A percentile compares a stretch with the other conserved stretches of the same genome.
These are phyloP conservation scores for Mesembryanthemum crystallinum DNA, from an alignment of 148 eudicot genomes.

Conservation along the genomic window DNA sequence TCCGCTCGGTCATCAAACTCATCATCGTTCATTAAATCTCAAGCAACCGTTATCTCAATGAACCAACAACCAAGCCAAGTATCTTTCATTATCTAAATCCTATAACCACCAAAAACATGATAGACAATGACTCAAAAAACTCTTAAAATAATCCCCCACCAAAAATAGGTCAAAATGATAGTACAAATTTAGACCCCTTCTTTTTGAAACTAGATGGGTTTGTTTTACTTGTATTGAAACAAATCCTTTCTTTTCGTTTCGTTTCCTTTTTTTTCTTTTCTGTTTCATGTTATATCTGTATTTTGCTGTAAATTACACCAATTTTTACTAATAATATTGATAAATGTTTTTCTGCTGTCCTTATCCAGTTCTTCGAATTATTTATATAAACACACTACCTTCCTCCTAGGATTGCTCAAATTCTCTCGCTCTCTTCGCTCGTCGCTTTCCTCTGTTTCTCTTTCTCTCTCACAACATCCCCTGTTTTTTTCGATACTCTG, in stretches of 20 bases:
- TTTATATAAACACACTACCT: neutral
- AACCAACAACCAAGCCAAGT: neutral
- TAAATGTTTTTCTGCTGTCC: neutral
- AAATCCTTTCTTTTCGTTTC: no score
- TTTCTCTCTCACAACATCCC: neutral
- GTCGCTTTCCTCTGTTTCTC: neutral
- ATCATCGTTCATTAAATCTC: slow-evolving; percentile 15
- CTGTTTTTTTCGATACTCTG: neutral
- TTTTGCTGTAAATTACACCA: no score
- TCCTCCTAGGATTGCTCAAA: slow-evolving; percentile 14
- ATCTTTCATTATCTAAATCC: neutral
- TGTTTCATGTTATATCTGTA: neutral
- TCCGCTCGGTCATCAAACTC: neutral
- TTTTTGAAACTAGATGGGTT: no score
- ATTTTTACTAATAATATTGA: no score
- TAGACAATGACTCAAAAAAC: no score
- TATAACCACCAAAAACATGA: neutral
- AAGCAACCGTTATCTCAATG: neutral
- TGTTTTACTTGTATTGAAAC: no score
- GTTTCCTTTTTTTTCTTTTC: no score
- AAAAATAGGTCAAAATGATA: no score
- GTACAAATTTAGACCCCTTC: no score
- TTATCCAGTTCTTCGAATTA: slow-evolving; percentile 1
- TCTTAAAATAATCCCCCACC: no score
- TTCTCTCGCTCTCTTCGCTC: neutral